Conservation (phyloP, 768 basidiomycete species). For the Lyophyllum decastes region DNA sequence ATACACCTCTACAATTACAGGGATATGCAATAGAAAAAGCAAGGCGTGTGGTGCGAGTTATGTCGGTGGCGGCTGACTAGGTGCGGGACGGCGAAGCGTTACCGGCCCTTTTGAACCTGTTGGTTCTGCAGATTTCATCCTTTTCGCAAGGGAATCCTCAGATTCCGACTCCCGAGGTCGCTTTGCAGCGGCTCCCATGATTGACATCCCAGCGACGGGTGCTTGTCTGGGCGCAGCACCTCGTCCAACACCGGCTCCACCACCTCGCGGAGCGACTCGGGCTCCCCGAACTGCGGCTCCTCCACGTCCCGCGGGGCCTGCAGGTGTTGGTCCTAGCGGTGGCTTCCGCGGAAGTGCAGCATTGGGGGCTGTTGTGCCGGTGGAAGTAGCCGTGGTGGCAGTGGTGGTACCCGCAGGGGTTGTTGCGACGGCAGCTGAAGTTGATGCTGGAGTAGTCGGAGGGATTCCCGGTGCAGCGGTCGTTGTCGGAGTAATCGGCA, state of each 20-base stretch:
- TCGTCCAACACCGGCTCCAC: conserved; percentile 17
- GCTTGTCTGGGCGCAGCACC: conserved; percentile 25
- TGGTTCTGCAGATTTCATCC: conserved; percentile 57
- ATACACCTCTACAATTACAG: conserved; percentile 12
- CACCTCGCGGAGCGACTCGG: conserved; percentile 24
- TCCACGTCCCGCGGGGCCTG: conserved; percentile 27
- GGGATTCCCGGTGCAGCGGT: conserved; percentile 18
- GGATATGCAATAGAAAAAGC: conserved; percentile 4
- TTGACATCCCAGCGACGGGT: conserved; percentile 45
- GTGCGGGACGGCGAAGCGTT: conserved; percentile 18
- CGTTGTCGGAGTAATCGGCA: conserved; percentile 26
- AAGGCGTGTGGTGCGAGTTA: background rate
- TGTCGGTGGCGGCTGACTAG: conserved; percentile 6
- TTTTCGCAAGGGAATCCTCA: conserved; percentile 66
- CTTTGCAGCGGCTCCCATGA: conserved; percentile 67
- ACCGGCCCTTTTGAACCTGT: conserved; percentile 19
- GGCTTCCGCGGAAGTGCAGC: conserved; percentile 20
- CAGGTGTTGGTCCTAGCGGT: conserved; percentile 17
- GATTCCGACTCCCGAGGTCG: conserved; percentile 53
- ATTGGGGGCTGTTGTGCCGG: conserved; percentile 8
- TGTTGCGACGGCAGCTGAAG: background rate
- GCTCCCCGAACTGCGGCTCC: conserved; percentile 33
- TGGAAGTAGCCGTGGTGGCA: conserved; percentile 5
- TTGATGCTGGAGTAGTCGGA: conserved; percentile 1
- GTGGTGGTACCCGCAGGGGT: conserved; percentile 7